Evolutionary conservation across 306 rosid species (phyloP), one percentile per base, ranked within the genome.

Genomic region (Cicer judaicum): DNA sequence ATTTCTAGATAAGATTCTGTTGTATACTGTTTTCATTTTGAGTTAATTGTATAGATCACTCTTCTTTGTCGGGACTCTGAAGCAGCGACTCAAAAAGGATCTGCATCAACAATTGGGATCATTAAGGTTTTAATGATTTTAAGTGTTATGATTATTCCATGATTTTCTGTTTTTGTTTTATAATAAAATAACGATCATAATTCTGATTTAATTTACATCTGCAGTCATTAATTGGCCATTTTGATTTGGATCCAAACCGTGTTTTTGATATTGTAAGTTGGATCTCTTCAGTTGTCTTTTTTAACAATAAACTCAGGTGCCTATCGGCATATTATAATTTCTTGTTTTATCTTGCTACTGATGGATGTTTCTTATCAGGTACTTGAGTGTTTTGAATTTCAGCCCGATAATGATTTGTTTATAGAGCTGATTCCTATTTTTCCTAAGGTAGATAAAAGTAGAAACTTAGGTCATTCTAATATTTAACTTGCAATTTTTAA

Each of bases 181-280:
- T 68, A 11, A 75, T 56, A 56, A 29, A 29, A 56, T 63, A 65
- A 46, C 63, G 77, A 39, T 64, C 75, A 11, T 55, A 36, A 9
- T 60, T 71, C 82, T 76, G 68, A 74, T 16, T 78, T 76, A 29
- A 29, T 44, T 76, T 34, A 53, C 15, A 29, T 81, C 47, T 90
- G 95, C 98, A 94, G 98, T 94, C 98, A 34, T 81, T 94, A 75
- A 94, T 94, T 80, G 98, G 98, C 80, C 98, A 94, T 83, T 94
- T 94, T 73, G 98, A 94, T 86, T 81, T 94, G 87, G 98, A 94
- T 68, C 98, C 98, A 74, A 94, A 94, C 82, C 98, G 97, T 36
- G 97, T 92, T 21, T 94, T 94, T 80, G 98, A 91, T 88, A 91
- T 94, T 48, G 98, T 94, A 88, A 86, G 98, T 86, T 73, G 52